Evolutionary conservation across 768 basidiomycete species (phyloP).

Genomic region (Candolleomyces eurysporus): DNA sequence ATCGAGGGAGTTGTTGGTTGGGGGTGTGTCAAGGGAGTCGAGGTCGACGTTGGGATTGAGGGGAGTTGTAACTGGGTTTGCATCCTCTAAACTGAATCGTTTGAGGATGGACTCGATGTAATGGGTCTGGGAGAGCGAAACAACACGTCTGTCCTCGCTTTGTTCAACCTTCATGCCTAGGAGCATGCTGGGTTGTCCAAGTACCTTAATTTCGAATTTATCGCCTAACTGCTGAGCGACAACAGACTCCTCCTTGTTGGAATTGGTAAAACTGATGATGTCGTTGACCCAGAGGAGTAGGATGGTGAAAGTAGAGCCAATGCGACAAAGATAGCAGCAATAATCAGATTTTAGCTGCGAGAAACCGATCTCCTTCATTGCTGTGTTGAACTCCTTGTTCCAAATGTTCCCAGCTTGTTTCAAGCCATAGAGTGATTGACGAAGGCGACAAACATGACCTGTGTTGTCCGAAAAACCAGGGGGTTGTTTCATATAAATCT

Average conservation of each 20-base stretch:
- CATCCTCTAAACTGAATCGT: conserved; percentile 19
- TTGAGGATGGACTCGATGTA: conserved; percentile 27
- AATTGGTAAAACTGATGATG: conserved; percentile 14
- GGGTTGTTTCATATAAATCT: conserved; percentile 26
- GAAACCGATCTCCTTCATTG: conserved; percentile 8
- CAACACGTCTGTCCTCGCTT: conserved; percentile 15
- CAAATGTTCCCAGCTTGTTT: conserved; percentile 33
- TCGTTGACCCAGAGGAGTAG: conserved; percentile 15
- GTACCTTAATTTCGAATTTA: conserved; percentile 26
- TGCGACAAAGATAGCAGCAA: conserved; percentile 16
- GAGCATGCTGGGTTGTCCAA: conserved; percentile 26
- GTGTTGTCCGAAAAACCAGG: conserved; percentile 12
- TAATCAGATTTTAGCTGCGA: conserved; percentile 7
- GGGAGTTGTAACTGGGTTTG: conserved; percentile 21
- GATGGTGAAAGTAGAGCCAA: neutral
- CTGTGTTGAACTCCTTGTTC: conserved; percentile 13
- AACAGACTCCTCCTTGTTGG: conserved; percentile 14
- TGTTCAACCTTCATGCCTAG: conserved; percentile 30
- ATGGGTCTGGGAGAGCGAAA: conserved; percentile 21
- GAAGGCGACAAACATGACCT: conserved; percentile 13
- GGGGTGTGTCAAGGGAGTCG: neutral
- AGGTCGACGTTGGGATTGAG: conserved; percentile 22
- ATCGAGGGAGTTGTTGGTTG: neutral
- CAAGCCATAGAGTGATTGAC: conserved; percentile 31
- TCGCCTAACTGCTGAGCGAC: conserved; percentile 13